These are phyloP conservation scores for Bryum argenteum DNA, from an alignment of 225 moss, liverwort and hornwort species.

Conservation along the genomic window DNA sequence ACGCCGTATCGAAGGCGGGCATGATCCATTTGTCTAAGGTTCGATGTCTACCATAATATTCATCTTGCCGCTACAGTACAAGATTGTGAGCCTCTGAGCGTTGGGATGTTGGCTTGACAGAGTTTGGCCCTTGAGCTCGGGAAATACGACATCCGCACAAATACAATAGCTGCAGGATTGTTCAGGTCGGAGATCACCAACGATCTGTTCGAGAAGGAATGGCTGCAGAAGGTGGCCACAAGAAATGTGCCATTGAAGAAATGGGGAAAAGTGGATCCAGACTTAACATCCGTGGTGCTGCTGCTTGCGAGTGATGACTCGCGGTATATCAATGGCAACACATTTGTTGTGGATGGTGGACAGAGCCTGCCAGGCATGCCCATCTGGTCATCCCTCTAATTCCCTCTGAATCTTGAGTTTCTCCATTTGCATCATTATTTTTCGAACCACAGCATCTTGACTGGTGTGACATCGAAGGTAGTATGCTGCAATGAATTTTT, in stretches of 20 bases:
- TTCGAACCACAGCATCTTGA: too few species aligned
- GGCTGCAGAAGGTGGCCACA: conserved; percentile 54
- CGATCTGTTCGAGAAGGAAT: conserved; percentile 54
- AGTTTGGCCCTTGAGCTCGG: conserved; percentile 73
- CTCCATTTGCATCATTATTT: too few species aligned
- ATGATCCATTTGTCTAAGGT: conserved; percentile 74
- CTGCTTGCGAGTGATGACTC: conserved; percentile 71
- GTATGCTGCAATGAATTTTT: too few species aligned
- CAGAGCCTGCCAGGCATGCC: conserved; percentile 69
- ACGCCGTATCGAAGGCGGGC: conserved; percentile 67
- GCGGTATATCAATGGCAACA: conserved; percentile 67
- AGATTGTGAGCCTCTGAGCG: not conserved
- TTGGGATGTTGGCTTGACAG: conserved; percentile 30
- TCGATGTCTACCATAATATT: not conserved
- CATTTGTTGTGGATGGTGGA: conserved; percentile 83
- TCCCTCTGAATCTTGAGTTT: not conserved
- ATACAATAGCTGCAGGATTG: conserved; percentile 76
- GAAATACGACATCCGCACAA: conserved; percentile 68
- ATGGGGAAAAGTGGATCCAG: conserved; percentile 76
- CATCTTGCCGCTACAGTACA: not conserved
- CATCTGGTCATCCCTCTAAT: conserved; percentile 82
- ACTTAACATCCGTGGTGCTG: conserved; percentile 77
- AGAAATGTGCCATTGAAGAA: conserved; percentile 60
- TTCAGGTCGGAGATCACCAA: conserved; percentile 83
- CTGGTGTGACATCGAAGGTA: too few species aligned